Evolutionary conservation across 768 basidiomycete species (phyloP).

Genomic region (Mycena galopus): DNA sequence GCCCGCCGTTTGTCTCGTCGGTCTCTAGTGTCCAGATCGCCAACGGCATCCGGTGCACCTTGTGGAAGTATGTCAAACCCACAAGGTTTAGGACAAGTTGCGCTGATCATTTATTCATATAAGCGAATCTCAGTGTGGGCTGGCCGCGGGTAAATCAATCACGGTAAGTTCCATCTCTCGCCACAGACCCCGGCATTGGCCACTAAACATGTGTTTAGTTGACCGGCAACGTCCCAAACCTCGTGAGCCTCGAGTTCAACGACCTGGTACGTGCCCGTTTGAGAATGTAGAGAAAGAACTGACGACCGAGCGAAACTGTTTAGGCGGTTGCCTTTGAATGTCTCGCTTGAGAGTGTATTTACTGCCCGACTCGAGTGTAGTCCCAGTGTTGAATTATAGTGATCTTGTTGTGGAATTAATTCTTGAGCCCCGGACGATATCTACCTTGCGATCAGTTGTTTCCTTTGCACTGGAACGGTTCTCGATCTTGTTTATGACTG

Average conservation of each 20-base stretch:
- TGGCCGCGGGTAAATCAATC: background rate
- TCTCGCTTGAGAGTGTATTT: conserved; percentile 5
- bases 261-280: conserved; percentile 5
- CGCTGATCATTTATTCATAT: conserved; percentile 9
- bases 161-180: conserved; percentile 6
- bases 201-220: conserved; percentile 2
- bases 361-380: conserved; percentile 13
- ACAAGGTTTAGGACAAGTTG: background rate
- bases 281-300: conserved; percentile 1
- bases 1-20: conserved; percentile 9
- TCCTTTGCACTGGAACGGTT: conserved; percentile 9
- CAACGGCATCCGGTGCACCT: background rate
- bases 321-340: background rate
- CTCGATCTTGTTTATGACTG: background rate
- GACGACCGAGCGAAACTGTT: background rate
- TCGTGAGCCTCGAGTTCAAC: conserved; percentile 12
- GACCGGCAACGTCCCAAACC: background rate
- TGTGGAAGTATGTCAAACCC: conserved; percentile 1
- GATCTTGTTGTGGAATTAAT: conserved; percentile 7
- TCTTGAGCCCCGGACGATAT: conserved; percentile 5
- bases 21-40: conserved; percentile 10
- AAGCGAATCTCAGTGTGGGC: conserved; percentile 5
- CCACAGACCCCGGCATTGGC: background rate
- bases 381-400: conserved; percentile 5
- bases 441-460: conserved; percentile 14